Evolutionary conservation across 805 yeast species (phyloP).

Genomic region (Aciculoconidium aculeatum): DNA sequence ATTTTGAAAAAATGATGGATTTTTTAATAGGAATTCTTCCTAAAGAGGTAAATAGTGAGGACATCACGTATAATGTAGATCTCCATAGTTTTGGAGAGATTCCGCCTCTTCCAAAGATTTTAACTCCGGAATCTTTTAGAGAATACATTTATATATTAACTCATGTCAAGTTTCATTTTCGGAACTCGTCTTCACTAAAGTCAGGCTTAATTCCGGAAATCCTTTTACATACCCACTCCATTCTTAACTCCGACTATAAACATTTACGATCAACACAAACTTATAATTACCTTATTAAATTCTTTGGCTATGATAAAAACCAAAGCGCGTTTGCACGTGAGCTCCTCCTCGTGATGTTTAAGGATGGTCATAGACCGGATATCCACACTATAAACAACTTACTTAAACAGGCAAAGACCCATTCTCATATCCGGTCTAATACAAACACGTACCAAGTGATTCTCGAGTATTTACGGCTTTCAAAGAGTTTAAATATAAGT

Average conservation of each 20-base stretch:
- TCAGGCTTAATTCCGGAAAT: slow-evolving; percentile 34
- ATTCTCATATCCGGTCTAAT: slow-evolving; percentile 26
- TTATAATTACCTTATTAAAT: slow-evolving; percentile 34
- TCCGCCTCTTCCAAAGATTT: slow-evolving; percentile 26
- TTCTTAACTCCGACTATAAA: slow-evolving; percentile 25
- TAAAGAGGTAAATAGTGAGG: slow-evolving; percentile 14
- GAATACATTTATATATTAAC: slow-evolving; percentile 32
- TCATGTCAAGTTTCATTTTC: slow-evolving; percentile 26
- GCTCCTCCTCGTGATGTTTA: slow-evolving; percentile 33
- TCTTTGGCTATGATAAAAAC: slow-evolving; percentile 34
- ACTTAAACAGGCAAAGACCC: slow-evolving; percentile 25
- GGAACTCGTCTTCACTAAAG: slow-evolving; percentile 26
- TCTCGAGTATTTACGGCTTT: slow-evolving; percentile 24
- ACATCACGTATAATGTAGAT: slow-evolving; percentile 2
- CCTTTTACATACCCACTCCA: slow-evolving; percentile 31
- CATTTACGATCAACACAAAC: slow-evolving; percentile 28
- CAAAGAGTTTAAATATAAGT: slow-evolving; percentile 18
- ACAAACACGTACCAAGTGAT: slow-evolving; percentile 28
- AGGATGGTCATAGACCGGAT: slow-evolving; percentile 36
- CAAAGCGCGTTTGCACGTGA: slow-evolving; percentile 37
- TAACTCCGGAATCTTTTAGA: slow-evolving; percentile 24
- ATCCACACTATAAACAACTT: slow-evolving; percentile 35
- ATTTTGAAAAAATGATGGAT: slow-evolving; percentile 28
- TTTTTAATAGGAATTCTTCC: slow-evolving; percentile 29
- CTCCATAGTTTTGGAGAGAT: slow-evolving; percentile 24